Percentiles rank a stretch among this genome's conserved stretches.
Evolutionary conservation across 805 yeast genomes (phyloP).

Genomic region (Torulaspora delbrueckii): DNA sequence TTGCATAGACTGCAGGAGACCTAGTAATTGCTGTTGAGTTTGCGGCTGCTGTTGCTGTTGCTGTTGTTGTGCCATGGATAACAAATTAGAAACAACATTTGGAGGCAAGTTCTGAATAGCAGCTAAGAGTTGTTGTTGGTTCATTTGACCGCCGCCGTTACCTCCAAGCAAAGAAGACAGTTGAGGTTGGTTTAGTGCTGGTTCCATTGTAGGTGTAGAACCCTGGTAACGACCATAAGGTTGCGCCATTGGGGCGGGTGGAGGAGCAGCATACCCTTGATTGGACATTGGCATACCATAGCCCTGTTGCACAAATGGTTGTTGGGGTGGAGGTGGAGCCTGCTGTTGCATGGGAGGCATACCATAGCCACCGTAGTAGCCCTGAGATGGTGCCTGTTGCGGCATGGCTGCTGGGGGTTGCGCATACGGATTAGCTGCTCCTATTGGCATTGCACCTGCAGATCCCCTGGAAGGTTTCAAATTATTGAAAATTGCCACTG

Average conservation of each 20-base stretch:
- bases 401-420: constrained; percentile 17
- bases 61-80: constrained; percentile 34
- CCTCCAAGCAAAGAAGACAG: constrained; percentile 25
- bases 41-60: constrained; percentile 31
- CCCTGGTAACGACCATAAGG: constrained; percentile 23
- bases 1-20: constrained; percentile 35
- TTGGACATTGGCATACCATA: constrained; percentile 11
- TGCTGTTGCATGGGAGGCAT: constrained; percentile 18
- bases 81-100: constrained; percentile 30
- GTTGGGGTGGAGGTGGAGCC: constrained; percentile 17
- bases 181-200: constrained; percentile 24
- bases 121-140: constrained; percentile 32
- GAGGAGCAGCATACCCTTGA: constrained; percentile 19
- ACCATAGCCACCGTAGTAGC: constrained; percentile 18
- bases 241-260: constrained; percentile 21
- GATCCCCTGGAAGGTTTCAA: constrained; percentile 24
- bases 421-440: constrained; percentile 15
- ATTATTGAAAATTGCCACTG: constrained; percentile 42
- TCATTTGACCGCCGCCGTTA: constrained; percentile 22
- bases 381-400: constrained; percentile 24
- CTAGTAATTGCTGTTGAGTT: constrained; percentile 27
- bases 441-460: constrained; percentile 10
- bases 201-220: constrained; percentile 12
- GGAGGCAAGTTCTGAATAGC: constrained; percentile 37
- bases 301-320: constrained; percentile 15